Conservation (phyloP, 768 basidiomycete species). For the Panellus pusillus region DNA sequence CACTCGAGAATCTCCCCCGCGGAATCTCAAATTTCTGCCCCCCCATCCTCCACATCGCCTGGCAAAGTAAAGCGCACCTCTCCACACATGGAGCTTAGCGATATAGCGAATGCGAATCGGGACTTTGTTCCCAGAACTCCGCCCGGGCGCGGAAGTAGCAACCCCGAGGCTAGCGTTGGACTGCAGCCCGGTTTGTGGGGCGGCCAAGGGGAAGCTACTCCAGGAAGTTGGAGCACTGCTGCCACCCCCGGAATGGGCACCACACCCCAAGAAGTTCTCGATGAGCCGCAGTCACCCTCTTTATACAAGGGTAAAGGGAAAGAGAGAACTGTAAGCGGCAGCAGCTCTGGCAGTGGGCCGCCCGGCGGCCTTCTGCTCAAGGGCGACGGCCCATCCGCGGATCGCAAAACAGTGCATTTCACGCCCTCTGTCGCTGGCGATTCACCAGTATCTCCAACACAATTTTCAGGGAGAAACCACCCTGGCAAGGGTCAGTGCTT, state of each 20-base stretch:
- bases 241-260: conserved; percentile 13
- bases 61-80: conserved; percentile 29
- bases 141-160: conserved; percentile 12
- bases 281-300: conserved; percentile 13
- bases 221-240: conserved; percentile 45
- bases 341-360: conserved; percentile 24
- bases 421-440: conserved; percentile 39
- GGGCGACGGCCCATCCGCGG: not conserved
- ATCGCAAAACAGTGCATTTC: conserved; percentile 49
- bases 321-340: conserved; percentile 30
- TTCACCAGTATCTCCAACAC: conserved; percentile 16
- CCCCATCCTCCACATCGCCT: conserved; percentile 25
- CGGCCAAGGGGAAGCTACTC: conserved; percentile 44
- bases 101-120: conserved; percentile 22
- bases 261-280: conserved; percentile 22
- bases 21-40: conserved; percentile 22
- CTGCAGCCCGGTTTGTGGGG: conserved; percentile 23
- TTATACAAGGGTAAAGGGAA: conserved; percentile 21
- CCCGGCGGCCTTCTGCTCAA: conserved; percentile 22
- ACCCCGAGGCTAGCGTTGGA: conserved; percentile 16
- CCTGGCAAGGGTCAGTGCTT: not conserved
- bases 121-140: conserved; percentile 26
- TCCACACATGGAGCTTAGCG: conserved; percentile 23
- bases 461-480: conserved; percentile 2
- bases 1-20: conserved; percentile 26